phyloP scores from a whole-genome alignment of 1,284 basidiomycete genomes.

The Trichosporon ovoides region DNA sequence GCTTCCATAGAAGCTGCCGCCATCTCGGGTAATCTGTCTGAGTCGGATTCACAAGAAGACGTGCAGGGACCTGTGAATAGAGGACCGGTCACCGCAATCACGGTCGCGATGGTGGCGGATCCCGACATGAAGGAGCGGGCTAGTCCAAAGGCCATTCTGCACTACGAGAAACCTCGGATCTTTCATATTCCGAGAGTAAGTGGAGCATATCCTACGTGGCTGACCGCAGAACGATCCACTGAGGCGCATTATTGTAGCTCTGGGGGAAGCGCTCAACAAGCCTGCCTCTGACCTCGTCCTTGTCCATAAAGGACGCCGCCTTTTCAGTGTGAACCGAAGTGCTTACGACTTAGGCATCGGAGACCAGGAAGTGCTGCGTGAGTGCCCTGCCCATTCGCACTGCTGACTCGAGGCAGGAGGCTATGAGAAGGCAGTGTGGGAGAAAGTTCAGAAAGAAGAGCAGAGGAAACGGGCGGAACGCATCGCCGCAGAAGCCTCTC shows the following conservation, averaged over 20 bases:
- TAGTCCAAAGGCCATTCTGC: slow-evolving; percentile 25
- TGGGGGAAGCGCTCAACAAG: slow-evolving; percentile 25
- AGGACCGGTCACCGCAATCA: slow-evolving; percentile 19
- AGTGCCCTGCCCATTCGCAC: slow-evolving; percentile 7
- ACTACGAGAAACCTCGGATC: slow-evolving; percentile 26
- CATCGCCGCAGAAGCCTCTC: neutral
- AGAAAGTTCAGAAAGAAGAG: slow-evolving; percentile 16
- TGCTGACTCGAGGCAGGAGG: slow-evolving; percentile 20
- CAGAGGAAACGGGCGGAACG: slow-evolving; percentile 1
- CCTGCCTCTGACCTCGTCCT: slow-evolving; percentile 28
- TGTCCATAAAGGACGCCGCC: slow-evolving; percentile 24
- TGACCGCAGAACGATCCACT: slow-evolving; percentile 26
- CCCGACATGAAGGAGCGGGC: slow-evolving; percentile 17
- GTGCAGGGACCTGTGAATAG: neutral
- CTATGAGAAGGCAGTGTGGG: slow-evolving; percentile 31
- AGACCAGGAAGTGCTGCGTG: slow-evolving; percentile 27
- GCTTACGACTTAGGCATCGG: slow-evolving; percentile 27
- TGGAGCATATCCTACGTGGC: neutral
- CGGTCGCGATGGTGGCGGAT: slow-evolving; percentile 33
- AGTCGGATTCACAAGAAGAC: neutral
- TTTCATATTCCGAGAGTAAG: slow-evolving; percentile 17
- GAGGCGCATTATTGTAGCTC: slow-evolving; percentile 12
- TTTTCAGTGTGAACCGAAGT: slow-evolving; percentile 20
- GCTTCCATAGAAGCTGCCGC: neutral
- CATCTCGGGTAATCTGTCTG: neutral